These are phyloP conservation scores for Malbranchea cinnamomea DNA, from an alignment of 2,329 filamentous ascomycete species.

Conservation along the genomic window DNA sequence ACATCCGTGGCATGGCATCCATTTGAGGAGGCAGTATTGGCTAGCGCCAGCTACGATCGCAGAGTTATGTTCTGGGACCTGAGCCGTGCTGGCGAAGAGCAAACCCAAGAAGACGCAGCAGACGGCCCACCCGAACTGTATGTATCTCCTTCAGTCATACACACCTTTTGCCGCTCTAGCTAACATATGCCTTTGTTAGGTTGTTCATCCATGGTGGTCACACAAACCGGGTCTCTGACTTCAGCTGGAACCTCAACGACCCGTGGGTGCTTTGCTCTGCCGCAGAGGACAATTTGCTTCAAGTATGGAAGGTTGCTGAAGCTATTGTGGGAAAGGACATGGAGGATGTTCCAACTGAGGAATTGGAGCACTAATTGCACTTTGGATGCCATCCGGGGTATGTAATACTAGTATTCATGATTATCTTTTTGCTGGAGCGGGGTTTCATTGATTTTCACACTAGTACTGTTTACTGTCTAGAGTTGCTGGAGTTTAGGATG, in stretches of 20 bases:
- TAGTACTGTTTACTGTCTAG: too few relatives aligned
- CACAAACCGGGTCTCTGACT: slow-evolving; percentile 91
- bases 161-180: slow-evolving; percentile 1
- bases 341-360: slow-evolving; percentile 59
- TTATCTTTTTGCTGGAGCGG: too few relatives aligned
- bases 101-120: slow-evolving; percentile 84
- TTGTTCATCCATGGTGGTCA: slow-evolving; percentile 98
- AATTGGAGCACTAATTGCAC: slow-evolving; percentile 44
- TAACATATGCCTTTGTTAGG: slow-evolving; percentile 27
- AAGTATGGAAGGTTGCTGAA: slow-evolving; percentile 82
- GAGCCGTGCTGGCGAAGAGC: slow-evolving; percentile 80
- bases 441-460: too few relatives aligned
- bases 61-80: slow-evolving; percentile 96
- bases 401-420: background rate
- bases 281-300: slow-evolving; percentile 90
- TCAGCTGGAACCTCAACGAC: slow-evolving; percentile 94
- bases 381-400: slow-evolving; percentile 3
- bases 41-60: slow-evolving; percentile 82
- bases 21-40: slow-evolving; percentile 71
- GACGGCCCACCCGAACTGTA: slow-evolving; percentile 91
- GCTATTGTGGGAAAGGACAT: slow-evolving; percentile 67
- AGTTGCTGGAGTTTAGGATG: too few relatives aligned
- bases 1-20: slow-evolving; percentile 94
- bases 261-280: slow-evolving; percentile 94
- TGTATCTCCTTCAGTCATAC: slow-evolving; percentile 31